Conservation (phyloP, 2,329 filamentous ascomycete species). For the Purpureocillium takamizusanense region DNA sequence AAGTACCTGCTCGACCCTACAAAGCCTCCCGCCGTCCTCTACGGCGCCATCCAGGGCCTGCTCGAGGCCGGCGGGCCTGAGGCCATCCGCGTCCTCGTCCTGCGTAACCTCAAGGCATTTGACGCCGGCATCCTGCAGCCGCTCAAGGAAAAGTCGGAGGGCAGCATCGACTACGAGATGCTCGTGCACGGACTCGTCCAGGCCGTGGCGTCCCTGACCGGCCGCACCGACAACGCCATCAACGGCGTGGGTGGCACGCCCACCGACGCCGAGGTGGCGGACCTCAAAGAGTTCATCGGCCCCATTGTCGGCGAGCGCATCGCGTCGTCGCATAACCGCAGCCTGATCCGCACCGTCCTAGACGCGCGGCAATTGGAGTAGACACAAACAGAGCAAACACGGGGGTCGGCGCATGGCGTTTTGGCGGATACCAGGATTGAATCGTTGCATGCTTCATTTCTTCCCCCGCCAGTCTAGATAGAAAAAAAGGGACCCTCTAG, state of each 20-base stretch:
- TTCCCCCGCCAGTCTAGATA: background rate
- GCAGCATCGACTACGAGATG: slow-evolving; percentile 43
- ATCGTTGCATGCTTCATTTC: background rate
- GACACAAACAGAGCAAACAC: background rate
- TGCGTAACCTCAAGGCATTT: slow-evolving; percentile 47
- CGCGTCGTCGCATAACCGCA: slow-evolving; percentile 33
- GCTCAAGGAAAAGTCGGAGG: slow-evolving; percentile 40
- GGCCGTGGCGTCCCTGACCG: slow-evolving; percentile 36
- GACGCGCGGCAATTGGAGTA: slow-evolving; percentile 44
- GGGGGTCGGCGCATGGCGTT: slow-evolving; percentile 16
- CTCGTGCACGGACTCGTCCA: slow-evolving; percentile 47
- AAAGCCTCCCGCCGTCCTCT: slow-evolving; percentile 76
- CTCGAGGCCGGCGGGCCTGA: slow-evolving; percentile 63
- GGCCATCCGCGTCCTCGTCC: slow-evolving; percentile 45
- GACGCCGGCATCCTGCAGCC: slow-evolving; percentile 44
- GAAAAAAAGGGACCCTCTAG: background rate
- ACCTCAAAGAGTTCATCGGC: slow-evolving; percentile 46
- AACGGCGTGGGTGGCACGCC: slow-evolving; percentile 31
- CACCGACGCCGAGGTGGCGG: slow-evolving; percentile 27
- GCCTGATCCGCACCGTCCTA: slow-evolving; percentile 40
- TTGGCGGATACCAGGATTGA: slow-evolving; percentile 8
- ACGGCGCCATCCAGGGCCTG: slow-evolving; percentile 77
- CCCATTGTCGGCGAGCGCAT: slow-evolving; percentile 43
- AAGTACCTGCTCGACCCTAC: slow-evolving; percentile 85
- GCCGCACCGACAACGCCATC: slow-evolving; percentile 19